These are phyloP conservation scores for Cyberlindnera mycetangii DNA, from an alignment of 805 yeast genomes.

Conservation along the genomic window DNA sequence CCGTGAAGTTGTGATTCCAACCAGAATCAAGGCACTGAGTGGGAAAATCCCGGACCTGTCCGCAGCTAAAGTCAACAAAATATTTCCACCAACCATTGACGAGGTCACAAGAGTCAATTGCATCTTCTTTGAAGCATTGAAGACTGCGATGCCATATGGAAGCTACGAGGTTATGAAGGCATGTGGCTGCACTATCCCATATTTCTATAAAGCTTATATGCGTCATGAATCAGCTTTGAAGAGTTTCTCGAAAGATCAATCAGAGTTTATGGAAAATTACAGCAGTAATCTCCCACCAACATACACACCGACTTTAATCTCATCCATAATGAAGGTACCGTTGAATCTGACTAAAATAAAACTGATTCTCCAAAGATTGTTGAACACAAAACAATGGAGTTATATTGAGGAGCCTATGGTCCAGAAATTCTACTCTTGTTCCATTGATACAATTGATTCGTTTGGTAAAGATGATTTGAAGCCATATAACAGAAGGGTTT, in stretches of 20 bases:
- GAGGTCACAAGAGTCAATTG: conserved; percentile 90
- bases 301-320: conserved; percentile 51
- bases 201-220: conserved; percentile 88
- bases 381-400: conserved; percentile 45
- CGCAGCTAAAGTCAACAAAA: conserved; percentile 63
- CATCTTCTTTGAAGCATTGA: conserved; percentile 72
- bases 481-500: conserved; percentile 62
- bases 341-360: conserved; percentile 70
- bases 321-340: conserved; percentile 63
- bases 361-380: conserved; percentile 61
- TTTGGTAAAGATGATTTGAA: conserved; percentile 60
- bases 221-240: conserved; percentile 92
- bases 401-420: conserved; percentile 27
- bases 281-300: conserved; percentile 29
- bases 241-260: conserved; percentile 48
- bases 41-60: conserved; percentile 51
- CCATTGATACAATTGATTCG: conserved; percentile 70
- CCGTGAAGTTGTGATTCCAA: conserved; percentile 75
- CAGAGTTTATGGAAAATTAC: conserved; percentile 39
- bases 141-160: conserved; percentile 65
- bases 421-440: conserved; percentile 45
- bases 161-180: conserved; percentile 75
- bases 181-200: conserved; percentile 79
- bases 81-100: conserved; percentile 94
- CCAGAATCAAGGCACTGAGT: conserved; percentile 66